Percentiles rank a stretch among this genome's conserved stretches.
phyloP scores from a whole-genome alignment of 2,329 filamentous ascomycete genomes.

The Monilinia aucupariae region DNA sequence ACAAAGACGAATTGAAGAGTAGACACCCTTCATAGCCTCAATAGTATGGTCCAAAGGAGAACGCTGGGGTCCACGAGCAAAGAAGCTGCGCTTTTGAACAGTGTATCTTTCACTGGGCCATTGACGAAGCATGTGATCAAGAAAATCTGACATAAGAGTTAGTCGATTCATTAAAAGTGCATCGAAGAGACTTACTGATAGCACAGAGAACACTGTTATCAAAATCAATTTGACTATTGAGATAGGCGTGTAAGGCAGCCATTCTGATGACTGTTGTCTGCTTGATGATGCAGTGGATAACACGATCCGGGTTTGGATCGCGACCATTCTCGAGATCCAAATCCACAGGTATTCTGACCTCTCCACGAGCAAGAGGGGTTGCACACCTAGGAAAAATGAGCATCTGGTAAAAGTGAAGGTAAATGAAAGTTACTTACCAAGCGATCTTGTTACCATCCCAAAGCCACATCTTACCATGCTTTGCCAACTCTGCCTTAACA shows the following conservation, averaged over 20 bases:
- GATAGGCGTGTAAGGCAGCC: conserved; percentile 58
- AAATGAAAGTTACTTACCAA: conserved; percentile 53
- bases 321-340: conserved; percentile 59
- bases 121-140: conserved; percentile 84
- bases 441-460: conserved; percentile 81
- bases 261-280: conserved; percentile 66
- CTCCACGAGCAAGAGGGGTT: conserved; percentile 25
- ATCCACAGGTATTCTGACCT: conserved; percentile 58
- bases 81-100: conserved; percentile 78
- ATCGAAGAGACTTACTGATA: conserved; percentile 51
- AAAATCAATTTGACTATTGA: conserved; percentile 54
- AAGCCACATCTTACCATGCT: conserved; percentile 52
- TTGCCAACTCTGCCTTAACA: conserved; percentile 51
- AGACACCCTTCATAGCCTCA: conserved; percentile 82
- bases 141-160: conserved; percentile 51
- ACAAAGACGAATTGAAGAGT: conserved; percentile 75
- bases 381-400: conserved; percentile 39
- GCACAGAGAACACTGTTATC: conserved; percentile 67
- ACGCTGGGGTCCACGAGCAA: conserved; percentile 39
- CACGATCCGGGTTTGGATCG: conserved; percentile 39
- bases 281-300: conserved; percentile 52
- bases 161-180: background rate
- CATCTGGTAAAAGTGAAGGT: background rate
- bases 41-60: conserved; percentile 57
- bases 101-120: conserved; percentile 63